Conservation (phyloP, 2,329 filamentous ascomycete species). For the Cladorrhinum sp. region DNA sequence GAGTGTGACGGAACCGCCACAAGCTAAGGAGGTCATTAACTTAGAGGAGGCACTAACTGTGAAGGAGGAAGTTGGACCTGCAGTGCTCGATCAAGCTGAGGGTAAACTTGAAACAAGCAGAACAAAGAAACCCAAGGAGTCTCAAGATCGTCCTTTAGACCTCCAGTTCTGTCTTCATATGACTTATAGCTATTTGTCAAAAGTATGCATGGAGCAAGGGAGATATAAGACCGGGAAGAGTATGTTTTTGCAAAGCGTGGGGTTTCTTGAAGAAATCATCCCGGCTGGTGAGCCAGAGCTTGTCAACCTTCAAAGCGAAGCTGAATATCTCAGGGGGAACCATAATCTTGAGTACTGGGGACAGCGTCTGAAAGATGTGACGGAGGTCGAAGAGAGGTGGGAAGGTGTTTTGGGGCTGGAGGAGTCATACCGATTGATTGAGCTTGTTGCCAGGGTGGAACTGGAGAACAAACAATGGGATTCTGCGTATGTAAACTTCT, state of each 20-base stretch:
- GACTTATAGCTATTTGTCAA: slow-evolving; percentile 2
- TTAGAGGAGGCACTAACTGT: too few species aligned
- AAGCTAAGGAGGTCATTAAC: too few species aligned
- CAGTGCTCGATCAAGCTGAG: too few species aligned
- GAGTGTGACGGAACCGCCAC: too few species aligned
- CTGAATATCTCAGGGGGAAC: neutral
- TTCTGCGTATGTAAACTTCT: neutral
- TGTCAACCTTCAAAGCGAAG: slow-evolving; percentile 1
- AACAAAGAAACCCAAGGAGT: neutral
- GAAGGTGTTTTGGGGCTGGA: neutral
- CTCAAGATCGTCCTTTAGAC: neutral
- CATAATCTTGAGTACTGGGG: slow-evolving; percentile 2
- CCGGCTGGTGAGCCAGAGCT: neutral
- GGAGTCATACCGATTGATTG: neutral
- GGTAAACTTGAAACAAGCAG: neutral
- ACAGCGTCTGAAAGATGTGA: neutral
- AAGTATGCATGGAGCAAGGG: slow-evolving; percentile 11
- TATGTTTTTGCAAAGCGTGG: neutral
- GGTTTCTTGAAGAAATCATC: neutral
- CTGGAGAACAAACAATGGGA: neutral
- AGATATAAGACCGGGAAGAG: neutral
- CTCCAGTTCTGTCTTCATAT: neutral
- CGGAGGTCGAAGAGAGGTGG: neutral
- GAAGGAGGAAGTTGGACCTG: too few species aligned
- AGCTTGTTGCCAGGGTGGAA: neutral